Percentiles rank a stretch among this genome's conserved stretches.
Conservation (phyloP, 177 flowering plant genomes). For the Tripterygium wilfordii region DNA sequence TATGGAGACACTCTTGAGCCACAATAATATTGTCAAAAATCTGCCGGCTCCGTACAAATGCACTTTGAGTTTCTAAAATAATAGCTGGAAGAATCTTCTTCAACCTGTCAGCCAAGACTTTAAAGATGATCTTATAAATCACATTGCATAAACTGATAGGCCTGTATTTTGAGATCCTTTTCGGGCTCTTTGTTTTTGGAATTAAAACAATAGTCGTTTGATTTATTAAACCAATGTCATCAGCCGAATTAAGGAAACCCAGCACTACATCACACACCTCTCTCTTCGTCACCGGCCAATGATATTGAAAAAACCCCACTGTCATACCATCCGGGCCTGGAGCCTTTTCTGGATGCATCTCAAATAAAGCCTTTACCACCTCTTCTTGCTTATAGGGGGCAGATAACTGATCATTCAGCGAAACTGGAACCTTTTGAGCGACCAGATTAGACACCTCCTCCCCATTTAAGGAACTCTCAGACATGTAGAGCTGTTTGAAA, state of each 20-base stretch:
- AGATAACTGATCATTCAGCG: not conserved
- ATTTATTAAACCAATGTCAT: not conserved
- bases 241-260: not conserved
- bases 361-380: not conserved
- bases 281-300: not conserved
- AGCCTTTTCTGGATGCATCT: slow-evolving; percentile 2
- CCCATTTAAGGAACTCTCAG: not conserved
- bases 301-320: not conserved
- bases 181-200: not conserved
- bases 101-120: not conserved
- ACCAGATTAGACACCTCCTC: not conserved
- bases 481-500: too few species aligned
- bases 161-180: not conserved
- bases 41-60: not conserved
- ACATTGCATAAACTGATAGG: slow-evolving; percentile 1
- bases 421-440: not conserved
- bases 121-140: not conserved
- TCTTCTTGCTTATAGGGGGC: not conserved
- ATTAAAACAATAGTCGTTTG: not conserved
- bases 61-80: not conserved
- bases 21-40: not conserved
- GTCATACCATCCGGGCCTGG: not conserved
- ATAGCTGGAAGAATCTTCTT: not conserved
- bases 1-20: not conserved
- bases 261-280: not conserved